Evolutionary conservation across 78 protist species (phyloP), one percentile per base, ranked within the genome.

Genomic region (Emiliania huxleyi): DNA sequence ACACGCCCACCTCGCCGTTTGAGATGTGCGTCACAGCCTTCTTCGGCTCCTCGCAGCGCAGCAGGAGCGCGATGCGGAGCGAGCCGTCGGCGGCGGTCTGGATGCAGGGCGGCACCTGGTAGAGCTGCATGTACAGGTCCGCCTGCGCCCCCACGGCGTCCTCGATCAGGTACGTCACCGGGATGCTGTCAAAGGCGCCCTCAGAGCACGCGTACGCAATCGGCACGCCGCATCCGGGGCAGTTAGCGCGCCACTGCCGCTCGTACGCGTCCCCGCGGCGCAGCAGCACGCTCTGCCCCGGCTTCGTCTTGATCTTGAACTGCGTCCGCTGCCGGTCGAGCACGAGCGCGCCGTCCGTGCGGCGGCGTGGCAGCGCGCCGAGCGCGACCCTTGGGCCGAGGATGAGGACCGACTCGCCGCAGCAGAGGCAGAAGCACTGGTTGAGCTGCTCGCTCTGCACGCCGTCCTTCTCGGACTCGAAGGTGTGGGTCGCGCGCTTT

Each of bases 401-500:
- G 56, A 81, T 44, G 40, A 40, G 38, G 56, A 44, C 52, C 4
- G n/a, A 44, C 89, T 44, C 89, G 48, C 89, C 89, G 55, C 89
- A 81, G 56, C 40, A 44, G 38, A 81, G 0, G 89, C 89, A 81
- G 38, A 25, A 81, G 56, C 3, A 15, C 38, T 2, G 0, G 38
- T 44, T 8, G 56, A 81, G 52, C 55, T 0, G 23, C 35, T 1
- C 56, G 5, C 4, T 19, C 35, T 4, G n/a, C 19, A 44, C 21
- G 18, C 89, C 89, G n/a, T 81, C 89, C 55, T 81, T 81, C 35
- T 81, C 89, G 0, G 62, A 44, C 89, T 81, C 89, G 55, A 29
- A 81, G 18, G 89, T 81, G 38, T 81, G 89, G 15, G 89, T 81
- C 29, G 89, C 52, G 55, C 89, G 89, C 89, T 81, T 81, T 0